phyloP scores from a whole-genome alignment of 768 basidiomycete species.

The Gloeopeniophorella convolvens region DNA sequence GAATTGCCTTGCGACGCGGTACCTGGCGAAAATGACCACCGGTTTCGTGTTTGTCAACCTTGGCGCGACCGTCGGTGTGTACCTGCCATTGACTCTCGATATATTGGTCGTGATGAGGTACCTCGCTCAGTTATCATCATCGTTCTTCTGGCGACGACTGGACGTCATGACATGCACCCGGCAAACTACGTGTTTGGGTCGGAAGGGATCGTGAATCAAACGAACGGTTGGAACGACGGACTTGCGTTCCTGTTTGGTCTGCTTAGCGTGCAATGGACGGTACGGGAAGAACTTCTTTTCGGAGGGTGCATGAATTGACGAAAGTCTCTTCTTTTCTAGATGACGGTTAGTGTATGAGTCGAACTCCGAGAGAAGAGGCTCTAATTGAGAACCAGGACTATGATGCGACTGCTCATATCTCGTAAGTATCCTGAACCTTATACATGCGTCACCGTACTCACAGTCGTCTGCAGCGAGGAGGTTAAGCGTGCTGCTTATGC shows the following conservation, averaged over 20 bases:
- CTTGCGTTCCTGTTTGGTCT: conserved; percentile 81
- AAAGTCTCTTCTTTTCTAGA: conserved; percentile 34
- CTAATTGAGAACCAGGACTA: conserved; percentile 54
- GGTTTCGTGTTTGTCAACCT: conserved; percentile 86
- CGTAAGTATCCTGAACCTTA: conserved; percentile 38
- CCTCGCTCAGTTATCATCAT: conserved; percentile 67
- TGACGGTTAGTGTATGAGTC: too few species aligned
- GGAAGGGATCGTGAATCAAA: conserved; percentile 66
- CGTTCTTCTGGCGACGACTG: conserved; percentile 68
- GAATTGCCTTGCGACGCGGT: conserved; percentile 71
- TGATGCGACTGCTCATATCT: conserved; percentile 77
- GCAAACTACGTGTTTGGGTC: conserved; percentile 77
- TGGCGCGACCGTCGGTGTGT: conserved; percentile 62
- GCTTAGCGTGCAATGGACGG: conserved; percentile 84
- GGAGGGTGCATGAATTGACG: background rate
- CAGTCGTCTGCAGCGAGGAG: conserved; percentile 52
- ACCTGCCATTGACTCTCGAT: background rate
- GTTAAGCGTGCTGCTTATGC: conserved; percentile 76
- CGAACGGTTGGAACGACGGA: conserved; percentile 74
- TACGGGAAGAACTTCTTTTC: conserved; percentile 31
- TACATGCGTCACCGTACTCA: background rate
- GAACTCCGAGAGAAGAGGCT: too few species aligned
- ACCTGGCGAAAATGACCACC: conserved; percentile 67
- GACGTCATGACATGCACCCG: conserved; percentile 71
- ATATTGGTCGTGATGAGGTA: background rate